A percentile compares a stretch with the other conserved stretches of the same genome.
Conservation (phyloP, 2,329 filamentous ascomycete genomes). For the Colletotrichum neosansevieriae region DNA sequence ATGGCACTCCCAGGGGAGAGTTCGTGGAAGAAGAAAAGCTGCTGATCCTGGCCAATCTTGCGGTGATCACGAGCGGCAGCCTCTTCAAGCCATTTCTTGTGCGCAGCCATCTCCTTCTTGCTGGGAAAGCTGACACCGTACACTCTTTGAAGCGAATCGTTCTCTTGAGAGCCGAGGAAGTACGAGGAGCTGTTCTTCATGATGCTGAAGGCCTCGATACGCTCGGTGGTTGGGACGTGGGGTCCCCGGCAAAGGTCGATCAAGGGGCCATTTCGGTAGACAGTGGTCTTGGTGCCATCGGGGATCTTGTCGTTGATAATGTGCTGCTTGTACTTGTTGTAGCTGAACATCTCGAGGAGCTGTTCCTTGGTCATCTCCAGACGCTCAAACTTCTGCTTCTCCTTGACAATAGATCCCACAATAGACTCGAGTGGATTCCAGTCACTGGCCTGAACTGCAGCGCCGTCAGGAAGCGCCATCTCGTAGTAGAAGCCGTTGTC, state of each 20-base stretch:
- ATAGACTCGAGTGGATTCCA: conserved; percentile 87
- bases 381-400: conserved; percentile 95
- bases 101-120: conserved; percentile 93
- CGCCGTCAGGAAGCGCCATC: conserved; percentile 70
- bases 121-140: conserved; percentile 96
- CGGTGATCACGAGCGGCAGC: conserved; percentile 98
- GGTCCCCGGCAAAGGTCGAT: conserved; percentile 97
- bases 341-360: conserved; percentile 87
- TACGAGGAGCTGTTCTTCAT: conserved; percentile 81
- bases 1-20: conserved; percentile 93
- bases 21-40: conserved; percentile 97
- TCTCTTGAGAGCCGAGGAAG: conserved; percentile 92
- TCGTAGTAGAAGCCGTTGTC: conserved; percentile 97
- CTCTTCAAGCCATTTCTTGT: conserved; percentile 95
- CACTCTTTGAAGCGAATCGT: conserved; percentile 95
- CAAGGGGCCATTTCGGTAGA: conserved; percentile 92
- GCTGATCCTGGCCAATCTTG: conserved; percentile 93
- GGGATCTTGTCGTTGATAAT: conserved; percentile 95
- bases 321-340: conserved; percentile 98
- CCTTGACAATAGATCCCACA: conserved; percentile 88
- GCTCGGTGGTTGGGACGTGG: conserved; percentile 85
- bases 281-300: conserved; percentile 90
- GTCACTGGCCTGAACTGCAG: conserved; percentile 79
- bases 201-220: conserved; percentile 89
- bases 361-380: conserved; percentile 91